phyloP scores from a whole-genome alignment of 306 rosid genomes.

The Glycyrrhiza uralensis region DNA sequence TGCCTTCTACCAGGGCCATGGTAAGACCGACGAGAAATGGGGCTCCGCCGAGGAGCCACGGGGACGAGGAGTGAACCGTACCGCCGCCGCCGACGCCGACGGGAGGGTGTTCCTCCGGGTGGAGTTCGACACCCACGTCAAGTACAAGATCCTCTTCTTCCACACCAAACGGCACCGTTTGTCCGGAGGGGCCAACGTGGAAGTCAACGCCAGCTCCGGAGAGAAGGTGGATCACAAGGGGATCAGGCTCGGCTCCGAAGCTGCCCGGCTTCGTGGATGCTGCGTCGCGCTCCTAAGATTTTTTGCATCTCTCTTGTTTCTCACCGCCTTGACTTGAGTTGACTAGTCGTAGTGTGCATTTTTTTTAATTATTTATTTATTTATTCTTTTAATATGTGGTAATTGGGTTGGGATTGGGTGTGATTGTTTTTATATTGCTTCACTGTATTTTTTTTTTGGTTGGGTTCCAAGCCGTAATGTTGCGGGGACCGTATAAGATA shows the following conservation, averaged over 20 bases:
- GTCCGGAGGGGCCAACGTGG: slow-evolving; percentile 46
- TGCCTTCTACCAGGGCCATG: slow-evolving; percentile 66
- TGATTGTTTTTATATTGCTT: too few species aligned
- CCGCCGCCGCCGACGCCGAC: too few species aligned
- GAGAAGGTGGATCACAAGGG: slow-evolving; percentile 28
- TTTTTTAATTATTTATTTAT: neutral
- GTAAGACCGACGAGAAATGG: slow-evolving; percentile 40
- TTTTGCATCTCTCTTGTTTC: slow-evolving; percentile 29
- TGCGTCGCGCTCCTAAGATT: neutral
- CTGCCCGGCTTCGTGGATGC: neutral
- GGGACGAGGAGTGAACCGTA: slow-evolving; percentile 26
- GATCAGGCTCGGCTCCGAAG: slow-evolving; percentile 46
- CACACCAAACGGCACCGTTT: slow-evolving; percentile 47
- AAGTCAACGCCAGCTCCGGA: slow-evolving; percentile 41
- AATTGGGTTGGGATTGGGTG: too few species aligned
- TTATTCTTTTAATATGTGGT: neutral
- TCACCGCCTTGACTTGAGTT: slow-evolving; percentile 10
- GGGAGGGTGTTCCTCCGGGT: slow-evolving; percentile 42
- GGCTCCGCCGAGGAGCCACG: neutral
- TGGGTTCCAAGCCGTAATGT: too few species aligned
- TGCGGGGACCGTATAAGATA: too few species aligned
- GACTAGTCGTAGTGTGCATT: neutral
- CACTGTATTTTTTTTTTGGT: too few species aligned
- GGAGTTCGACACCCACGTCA: slow-evolving; percentile 55
- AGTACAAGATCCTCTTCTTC: slow-evolving; percentile 57